Conservation (phyloP, 108 stramenopile genomes). For the Stephanodiscus triporus region DNA sequence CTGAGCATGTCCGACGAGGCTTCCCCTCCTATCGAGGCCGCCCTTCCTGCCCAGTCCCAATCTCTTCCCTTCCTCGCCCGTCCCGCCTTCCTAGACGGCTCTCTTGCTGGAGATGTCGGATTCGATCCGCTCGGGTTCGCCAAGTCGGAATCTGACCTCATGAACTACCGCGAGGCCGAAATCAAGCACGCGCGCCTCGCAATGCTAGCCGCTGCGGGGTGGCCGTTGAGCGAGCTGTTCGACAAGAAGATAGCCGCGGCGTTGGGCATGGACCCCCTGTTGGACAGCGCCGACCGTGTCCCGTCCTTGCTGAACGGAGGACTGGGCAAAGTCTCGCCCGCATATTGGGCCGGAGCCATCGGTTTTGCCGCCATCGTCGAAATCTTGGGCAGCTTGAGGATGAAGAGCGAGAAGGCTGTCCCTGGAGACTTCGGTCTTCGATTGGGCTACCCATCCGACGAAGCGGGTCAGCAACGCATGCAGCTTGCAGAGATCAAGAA, state of each 20-base stretch:
- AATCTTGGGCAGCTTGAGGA: conserved; percentile 56
- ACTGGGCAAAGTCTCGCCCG: conserved; percentile 81
- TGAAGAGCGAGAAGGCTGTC: conserved; percentile 42
- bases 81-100: conserved; percentile 69
- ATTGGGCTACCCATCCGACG: conserved; percentile 60
- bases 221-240: conserved; percentile 83
- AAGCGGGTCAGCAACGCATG: conserved; percentile 66
- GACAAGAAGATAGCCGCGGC: conserved; percentile 76
- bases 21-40: conserved; percentile 6
- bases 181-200: conserved; percentile 92
- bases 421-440: conserved; percentile 83
- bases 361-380: conserved; percentile 78
- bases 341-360: conserved; percentile 76
- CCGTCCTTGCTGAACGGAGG: conserved; percentile 89
- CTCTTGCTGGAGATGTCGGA: conserved; percentile 87
- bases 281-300: conserved; percentile 71
- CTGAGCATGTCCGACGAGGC: conserved; percentile 20
- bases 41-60: conserved; percentile 54
- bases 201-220: conserved; percentile 91
- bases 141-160: conserved; percentile 51
- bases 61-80: conserved; percentile 79
- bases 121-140: conserved; percentile 92
- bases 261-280: conserved; percentile 53
- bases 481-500: conserved; percentile 89
- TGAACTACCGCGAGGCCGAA: conserved; percentile 81